These are phyloP conservation scores for Wickerhamomyces queroliae DNA, from an alignment of 805 yeast genomes.

Conservation along the genomic window DNA sequence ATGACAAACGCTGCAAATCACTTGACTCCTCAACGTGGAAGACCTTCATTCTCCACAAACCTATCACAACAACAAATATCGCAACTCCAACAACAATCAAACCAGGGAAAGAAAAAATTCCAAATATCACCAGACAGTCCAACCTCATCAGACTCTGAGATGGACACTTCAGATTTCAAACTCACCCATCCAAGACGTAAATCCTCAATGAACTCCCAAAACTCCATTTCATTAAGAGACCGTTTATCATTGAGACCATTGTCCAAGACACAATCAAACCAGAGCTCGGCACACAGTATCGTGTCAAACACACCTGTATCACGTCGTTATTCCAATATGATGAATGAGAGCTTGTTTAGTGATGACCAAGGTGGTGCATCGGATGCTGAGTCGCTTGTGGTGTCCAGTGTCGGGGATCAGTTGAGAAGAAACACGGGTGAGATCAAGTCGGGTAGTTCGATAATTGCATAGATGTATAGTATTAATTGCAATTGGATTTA, in stretches of 20 bases:
- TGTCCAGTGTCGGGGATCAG: conserved; percentile 27
- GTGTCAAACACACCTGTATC: neutral
- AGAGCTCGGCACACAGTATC: conserved; percentile 5
- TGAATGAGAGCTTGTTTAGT: neutral
- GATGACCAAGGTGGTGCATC: conserved; percentile 13
- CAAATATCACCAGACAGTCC: conserved; percentile 18
- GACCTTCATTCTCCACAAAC: conserved; percentile 29
- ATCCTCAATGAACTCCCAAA: conserved; percentile 6
- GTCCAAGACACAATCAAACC: conserved; percentile 9
- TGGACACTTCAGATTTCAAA: conserved; percentile 12
- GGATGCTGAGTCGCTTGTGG: conserved; percentile 23
- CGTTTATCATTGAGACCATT: conserved; percentile 7
- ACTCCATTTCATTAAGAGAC: conserved; percentile 9
- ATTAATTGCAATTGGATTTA: too few relatives aligned
- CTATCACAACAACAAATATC: conserved; percentile 7
- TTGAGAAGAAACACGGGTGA: conserved; percentile 26
- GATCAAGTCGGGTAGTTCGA: conserved; percentile 11
- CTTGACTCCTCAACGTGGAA: conserved; percentile 19
- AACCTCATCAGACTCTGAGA: conserved; percentile 23
- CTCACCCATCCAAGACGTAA: too few relatives aligned
- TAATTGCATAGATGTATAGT: neutral
- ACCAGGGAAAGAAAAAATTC: conserved; percentile 11
- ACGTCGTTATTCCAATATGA: conserved; percentile 2
- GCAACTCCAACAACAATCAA: conserved; percentile 11
- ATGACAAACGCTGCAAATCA: conserved; percentile 6